These are phyloP conservation scores for Alternaria sp. DNA, from an alignment of 2,329 filamentous ascomycete species.

Conservation along the genomic window DNA sequence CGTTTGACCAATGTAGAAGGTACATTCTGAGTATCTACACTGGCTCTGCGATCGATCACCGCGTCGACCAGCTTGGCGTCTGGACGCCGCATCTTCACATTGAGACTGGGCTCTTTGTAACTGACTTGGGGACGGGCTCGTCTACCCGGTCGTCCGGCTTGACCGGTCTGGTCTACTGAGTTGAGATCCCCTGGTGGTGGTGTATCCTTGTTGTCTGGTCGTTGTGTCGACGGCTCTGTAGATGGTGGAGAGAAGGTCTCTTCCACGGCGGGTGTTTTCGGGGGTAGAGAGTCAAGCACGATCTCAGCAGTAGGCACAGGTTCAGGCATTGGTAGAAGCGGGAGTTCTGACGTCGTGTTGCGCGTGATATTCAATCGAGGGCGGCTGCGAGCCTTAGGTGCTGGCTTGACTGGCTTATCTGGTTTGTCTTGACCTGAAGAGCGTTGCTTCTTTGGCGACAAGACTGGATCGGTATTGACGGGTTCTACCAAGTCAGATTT, in stretches of 20 bases:
- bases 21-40: conserved; percentile 30
- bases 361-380: conserved; percentile 34
- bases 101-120: conserved; percentile 57
- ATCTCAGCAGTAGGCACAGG: conserved; percentile 37
- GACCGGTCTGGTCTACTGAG: conserved; percentile 41
- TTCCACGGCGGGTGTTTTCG: conserved; percentile 47
- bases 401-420: conserved; percentile 31
- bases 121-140: conserved; percentile 55
- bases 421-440: conserved; percentile 33
- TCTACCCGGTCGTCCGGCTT: conserved; percentile 50
- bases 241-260: conserved; percentile 54
- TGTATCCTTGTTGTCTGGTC: conserved; percentile 49
- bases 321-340: conserved; percentile 27
- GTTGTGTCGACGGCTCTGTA: conserved; percentile 50
- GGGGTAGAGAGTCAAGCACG: conserved; percentile 45
- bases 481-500: conserved; percentile 50
- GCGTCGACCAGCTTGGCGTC: conserved; percentile 56
- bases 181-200: conserved; percentile 52
- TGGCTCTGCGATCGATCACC: conserved; percentile 40
- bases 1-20: conserved; percentile 37
- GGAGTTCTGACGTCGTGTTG: conserved; percentile 28
- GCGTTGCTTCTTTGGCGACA: conserved; percentile 51
- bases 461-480: conserved; percentile 55
- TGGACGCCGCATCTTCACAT: conserved; percentile 58
- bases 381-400: conserved; percentile 30